Base-by-base conservation (phyloP, 352 stramenopile species). In the Phytophthora hibernalis region DNA sequence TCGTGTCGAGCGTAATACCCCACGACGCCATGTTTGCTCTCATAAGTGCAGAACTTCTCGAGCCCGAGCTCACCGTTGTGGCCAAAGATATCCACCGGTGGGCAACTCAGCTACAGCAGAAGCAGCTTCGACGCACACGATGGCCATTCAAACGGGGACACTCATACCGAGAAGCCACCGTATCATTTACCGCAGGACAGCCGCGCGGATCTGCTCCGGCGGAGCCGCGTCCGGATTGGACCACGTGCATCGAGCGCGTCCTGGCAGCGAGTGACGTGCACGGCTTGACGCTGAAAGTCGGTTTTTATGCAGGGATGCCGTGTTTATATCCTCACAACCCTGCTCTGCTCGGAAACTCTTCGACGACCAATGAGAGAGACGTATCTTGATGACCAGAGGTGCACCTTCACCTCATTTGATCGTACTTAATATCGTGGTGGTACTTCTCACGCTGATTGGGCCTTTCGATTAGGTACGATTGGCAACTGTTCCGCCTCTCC, bases 191-290 rank as follows among this genome's bases (percentile, higher is more conserved):
- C 18, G 43, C 48, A 47, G 30, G 47, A 49, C 58, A 74, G 66
- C 48, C 48, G 49, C 48, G 35, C 35, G 13, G 61, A 70, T 61
- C 61, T 74, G 61, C 54, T 60, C 18, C 20, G 5, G n/a, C 22
- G 50, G 43, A 54, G 68, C 56, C 60, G 50, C 21, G 54, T 28
- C 66, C 42, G 16, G 68, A 76, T 76, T 76, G 68, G 68, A 65
- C 65, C 69, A 76, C 68, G 68, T 73, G 54, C 64, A 72, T 8
- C 64, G 47, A 74, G 61, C 65, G 24, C 58, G 51, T 20, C 44
- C 28, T 40, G 35, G 30, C 51, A 67, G 43, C 22, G 59, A 60
- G 30, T 72, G 56, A 72, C 68, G 35, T 67, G 40, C 62, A 64
- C 44, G 38, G 42, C 20, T n/a, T 38, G 40, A 54, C 63, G 31